phyloP scores from a whole-genome alignment of 148 eudicot genomes.

The Nepenthes mirabilis region DNA sequence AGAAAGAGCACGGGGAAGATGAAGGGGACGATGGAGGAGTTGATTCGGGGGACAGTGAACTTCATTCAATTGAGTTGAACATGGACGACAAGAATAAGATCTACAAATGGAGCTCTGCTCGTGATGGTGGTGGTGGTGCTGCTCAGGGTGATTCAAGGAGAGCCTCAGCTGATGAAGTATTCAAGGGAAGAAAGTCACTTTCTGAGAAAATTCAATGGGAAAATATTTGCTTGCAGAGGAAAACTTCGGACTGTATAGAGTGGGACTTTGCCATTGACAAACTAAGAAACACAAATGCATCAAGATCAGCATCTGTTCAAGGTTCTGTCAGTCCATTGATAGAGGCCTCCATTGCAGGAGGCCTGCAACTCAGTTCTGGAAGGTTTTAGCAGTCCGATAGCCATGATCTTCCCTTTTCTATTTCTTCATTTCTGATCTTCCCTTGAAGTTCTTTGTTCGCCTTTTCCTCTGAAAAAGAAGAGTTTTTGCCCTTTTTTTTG shows the following conservation, averaged over 20 bases:
- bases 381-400: background rate
- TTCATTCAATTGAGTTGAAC: conserved; percentile 72
- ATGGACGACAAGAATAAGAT: conserved; percentile 39
- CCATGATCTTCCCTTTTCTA: background rate
- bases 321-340: background rate
- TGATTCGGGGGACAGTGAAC: conserved; percentile 60
- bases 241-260: conserved; percentile 44
- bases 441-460: conserved; percentile 5
- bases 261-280: conserved; percentile 35
- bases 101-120: conserved; percentile 39
- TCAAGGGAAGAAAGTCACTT: conserved; percentile 43
- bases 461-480: too few species aligned
- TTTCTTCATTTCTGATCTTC: conserved; percentile 1
- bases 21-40: conserved; percentile 17
- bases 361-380: background rate
- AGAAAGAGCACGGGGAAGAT: conserved; percentile 8
- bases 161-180: conserved; percentile 37
- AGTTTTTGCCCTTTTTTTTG: too few species aligned
- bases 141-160: conserved; percentile 36
- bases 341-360: background rate
- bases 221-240: conserved; percentile 38
- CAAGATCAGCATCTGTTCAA: background rate
- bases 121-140: conserved; percentile 24
- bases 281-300: conserved; percentile 13
- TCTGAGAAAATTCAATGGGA: conserved; percentile 49